Evolutionary conservation across 257 asterid genomes (phyloP).

Genomic region (Solanum acaule): DNA sequence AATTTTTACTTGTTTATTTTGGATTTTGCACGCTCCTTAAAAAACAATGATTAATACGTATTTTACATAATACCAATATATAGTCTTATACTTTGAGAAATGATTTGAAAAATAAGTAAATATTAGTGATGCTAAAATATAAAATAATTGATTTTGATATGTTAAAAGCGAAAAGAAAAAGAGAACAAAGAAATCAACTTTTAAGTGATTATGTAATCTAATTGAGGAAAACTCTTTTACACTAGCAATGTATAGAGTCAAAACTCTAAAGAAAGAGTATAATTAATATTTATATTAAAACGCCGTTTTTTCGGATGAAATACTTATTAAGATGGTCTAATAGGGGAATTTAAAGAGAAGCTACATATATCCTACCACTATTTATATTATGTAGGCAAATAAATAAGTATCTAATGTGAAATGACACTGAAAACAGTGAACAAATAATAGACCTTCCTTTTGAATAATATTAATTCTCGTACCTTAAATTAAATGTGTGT

Average conservation of each 20-base stretch:
- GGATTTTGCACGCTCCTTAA: not conserved
- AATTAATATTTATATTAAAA: not conserved
- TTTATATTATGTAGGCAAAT: not conserved
- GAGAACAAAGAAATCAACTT: not conserved
- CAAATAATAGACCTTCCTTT: not conserved
- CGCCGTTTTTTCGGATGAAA: not conserved
- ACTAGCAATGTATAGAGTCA: not conserved
- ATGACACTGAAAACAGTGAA: not conserved
- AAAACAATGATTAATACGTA: no score
- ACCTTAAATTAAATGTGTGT: not conserved
- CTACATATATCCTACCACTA: not conserved
- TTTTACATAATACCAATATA: no score
- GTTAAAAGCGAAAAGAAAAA: not conserved
- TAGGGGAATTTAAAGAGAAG: not conserved
- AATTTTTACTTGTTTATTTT: no score
- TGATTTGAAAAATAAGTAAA: no score
- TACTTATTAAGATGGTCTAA: not conserved
- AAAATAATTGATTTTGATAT: no score
- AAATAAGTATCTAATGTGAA: not conserved
- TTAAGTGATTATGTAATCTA: not conserved
- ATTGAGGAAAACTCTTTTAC: not conserved
- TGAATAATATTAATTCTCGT: not conserved
- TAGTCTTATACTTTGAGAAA: no score
- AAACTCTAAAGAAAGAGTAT: not conserved
- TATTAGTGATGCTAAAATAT: no score